phyloP scores from a whole-genome alignment of 2,329 filamentous ascomycete genomes.

The Xylaria sp. region DNA sequence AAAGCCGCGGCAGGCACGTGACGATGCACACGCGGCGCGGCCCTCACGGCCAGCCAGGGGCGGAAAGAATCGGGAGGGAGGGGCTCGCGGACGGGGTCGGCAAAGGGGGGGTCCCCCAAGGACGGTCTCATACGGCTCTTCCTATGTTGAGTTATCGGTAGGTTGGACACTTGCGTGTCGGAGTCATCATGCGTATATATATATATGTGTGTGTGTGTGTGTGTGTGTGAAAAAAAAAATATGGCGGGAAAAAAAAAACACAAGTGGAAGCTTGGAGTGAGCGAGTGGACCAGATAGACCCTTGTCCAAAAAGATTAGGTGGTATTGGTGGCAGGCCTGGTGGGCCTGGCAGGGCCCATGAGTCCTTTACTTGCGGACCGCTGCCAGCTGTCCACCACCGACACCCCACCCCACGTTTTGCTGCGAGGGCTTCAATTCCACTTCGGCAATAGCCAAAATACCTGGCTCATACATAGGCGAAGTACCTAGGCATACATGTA shows the following conservation, averaged over 20 bases:
- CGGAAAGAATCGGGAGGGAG: constrained; percentile 12
- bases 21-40: constrained; percentile 40
- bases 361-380: not conserved
- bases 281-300: not conserved
- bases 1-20: constrained; percentile 39
- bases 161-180: constrained; percentile 41
- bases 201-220: not conserved
- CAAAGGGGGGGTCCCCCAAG: constrained; percentile 25
- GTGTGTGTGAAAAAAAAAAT: too few species aligned
- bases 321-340: too few species aligned
- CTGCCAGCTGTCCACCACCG: not conserved
- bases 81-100: constrained; percentile 28
- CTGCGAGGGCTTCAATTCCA: not conserved
- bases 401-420: not conserved
- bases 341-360: too few species aligned
- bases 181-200: constrained; percentile 36
- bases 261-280: too few species aligned
- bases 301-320: not conserved
- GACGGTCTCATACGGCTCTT: constrained; percentile 43
- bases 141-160: constrained; percentile 35
- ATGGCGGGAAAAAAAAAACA: not conserved
- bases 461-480: too few species aligned
- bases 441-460: too few species aligned
- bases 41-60: constrained; percentile 30
- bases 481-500: too few species aligned